Conservation (phyloP, 2,329 filamentous ascomycete genomes). For the Trichoderma koningii region DNA sequence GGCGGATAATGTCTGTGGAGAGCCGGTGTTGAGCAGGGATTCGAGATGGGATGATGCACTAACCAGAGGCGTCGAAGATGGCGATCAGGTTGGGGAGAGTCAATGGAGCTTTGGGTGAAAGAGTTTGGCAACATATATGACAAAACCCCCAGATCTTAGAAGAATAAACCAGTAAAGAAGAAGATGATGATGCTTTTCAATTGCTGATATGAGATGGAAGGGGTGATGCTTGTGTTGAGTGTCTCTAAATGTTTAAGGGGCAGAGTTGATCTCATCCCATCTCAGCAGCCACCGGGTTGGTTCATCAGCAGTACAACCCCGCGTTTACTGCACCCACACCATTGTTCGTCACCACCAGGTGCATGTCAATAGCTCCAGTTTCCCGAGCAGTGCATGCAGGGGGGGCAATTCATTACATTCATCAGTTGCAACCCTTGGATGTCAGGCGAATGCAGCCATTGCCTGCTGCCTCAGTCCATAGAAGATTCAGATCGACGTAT, state of each 20-base stretch:
- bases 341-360: not conserved
- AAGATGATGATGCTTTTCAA: not conserved
- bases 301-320: constrained; percentile 11
- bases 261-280: not conserved
- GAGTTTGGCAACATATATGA: not conserved
- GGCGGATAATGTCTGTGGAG: constrained; percentile 6
- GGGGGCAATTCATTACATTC: not conserved
- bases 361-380: not conserved
- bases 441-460: too few relatives aligned
- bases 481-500: too few relatives aligned
- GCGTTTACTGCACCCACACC: not conserved
- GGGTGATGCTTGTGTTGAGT: not conserved
- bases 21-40: constrained; percentile 7
- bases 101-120: not conserved
- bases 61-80: not conserved
- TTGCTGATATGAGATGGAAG: not conserved
- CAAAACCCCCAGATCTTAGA: too few relatives aligned
- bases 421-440: not conserved
- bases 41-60: constrained; percentile 6
- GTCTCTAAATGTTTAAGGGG: not conserved
- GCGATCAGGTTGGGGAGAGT: constrained; percentile 1
- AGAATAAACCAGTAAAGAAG: not conserved
- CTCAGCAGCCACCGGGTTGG: not conserved
- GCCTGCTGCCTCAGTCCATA: too few relatives aligned
- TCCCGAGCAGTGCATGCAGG: not conserved